These are phyloP conservation scores for Hemisphaericaspora xylofermentans DNA, from an alignment of 1,139 yeast genomes.

Conservation along the genomic window DNA sequence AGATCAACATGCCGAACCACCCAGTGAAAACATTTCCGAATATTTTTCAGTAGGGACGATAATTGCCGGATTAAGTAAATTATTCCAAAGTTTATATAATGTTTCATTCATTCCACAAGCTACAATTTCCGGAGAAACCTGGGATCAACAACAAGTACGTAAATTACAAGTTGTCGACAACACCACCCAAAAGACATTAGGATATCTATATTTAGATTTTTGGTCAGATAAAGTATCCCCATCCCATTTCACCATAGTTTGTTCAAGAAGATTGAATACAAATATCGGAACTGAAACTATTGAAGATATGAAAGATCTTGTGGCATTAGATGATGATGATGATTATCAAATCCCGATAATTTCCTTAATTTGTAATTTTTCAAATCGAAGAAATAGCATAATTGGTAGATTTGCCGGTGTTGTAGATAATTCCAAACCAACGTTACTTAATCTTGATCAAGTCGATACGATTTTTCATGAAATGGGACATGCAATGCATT, in stretches of 20 bases:
- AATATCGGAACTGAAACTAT: conserved; percentile 29
- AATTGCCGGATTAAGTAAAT: conserved; percentile 73
- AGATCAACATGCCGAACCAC: conserved; percentile 18
- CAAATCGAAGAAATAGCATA: conserved; percentile 23
- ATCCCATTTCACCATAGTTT: conserved; percentile 96
- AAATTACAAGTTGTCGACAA: conserved; percentile 62
- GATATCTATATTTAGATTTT: conserved; percentile 45
- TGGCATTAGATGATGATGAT: conserved; percentile 54
- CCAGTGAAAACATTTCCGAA: conserved; percentile 44
- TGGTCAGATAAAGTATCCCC: conserved; percentile 58
- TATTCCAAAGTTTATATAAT: conserved; percentile 74
- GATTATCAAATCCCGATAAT: conserved; percentile 84
- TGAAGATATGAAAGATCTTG: conserved; percentile 33
- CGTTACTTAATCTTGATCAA: conserved; percentile 67
- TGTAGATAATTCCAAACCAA: conserved; percentile 27
- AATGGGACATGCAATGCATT: conserved; percentile 99
- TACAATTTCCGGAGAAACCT: conserved; percentile 73
- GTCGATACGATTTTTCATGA: conserved; percentile 95
- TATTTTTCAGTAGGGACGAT: conserved; percentile 87
- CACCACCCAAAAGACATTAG: conserved; percentile 27
- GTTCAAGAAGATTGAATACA: conserved; percentile 60
- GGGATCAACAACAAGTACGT: conserved; percentile 82
- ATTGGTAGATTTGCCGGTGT: conserved; percentile 30
- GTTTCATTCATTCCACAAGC: conserved; percentile 69
- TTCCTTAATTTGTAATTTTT: conserved; percentile 84